phyloP scores from a whole-genome alignment of 768 basidiomycete genomes.

The Termitomyces sp. region DNA sequence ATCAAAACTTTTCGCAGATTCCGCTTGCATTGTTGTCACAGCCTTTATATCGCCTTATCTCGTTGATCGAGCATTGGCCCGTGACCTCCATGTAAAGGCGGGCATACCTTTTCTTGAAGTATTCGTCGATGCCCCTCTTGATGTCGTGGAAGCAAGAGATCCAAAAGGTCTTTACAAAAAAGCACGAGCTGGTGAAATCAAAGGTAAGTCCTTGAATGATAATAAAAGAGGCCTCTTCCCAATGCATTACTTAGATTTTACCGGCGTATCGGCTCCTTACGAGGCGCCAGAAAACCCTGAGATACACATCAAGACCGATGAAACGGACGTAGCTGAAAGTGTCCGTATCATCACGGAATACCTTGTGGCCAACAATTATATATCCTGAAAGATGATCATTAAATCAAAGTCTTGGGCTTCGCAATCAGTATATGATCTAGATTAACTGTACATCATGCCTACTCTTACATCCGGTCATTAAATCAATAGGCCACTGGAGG shows the following conservation, averaged over 20 bases:
- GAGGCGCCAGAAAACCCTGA: conserved; percentile 84
- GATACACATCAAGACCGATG: conserved; percentile 86
- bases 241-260: conserved; percentile 68
- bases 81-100: conserved; percentile 71
- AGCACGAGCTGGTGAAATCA: conserved; percentile 92
- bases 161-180: conserved; percentile 98
- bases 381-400: conserved; percentile 19
- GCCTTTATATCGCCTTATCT: conserved; percentile 99
- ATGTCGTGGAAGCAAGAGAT: conserved; percentile 85
- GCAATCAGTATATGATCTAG: neutral
- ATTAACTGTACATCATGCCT: conserved; percentile 8
- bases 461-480: conserved; percentile 6
- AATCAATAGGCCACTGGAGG: neutral
- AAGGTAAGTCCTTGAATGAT: conserved; percentile 48
- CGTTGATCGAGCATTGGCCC: conserved; percentile 76
- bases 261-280: conserved; percentile 96
- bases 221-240: neutral
- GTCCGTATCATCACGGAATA: conserved; percentile 79
- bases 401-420: neutral
- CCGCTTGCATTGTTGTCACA: conserved; percentile 80
- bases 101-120: conserved; percentile 88
- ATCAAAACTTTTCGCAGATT: conserved; percentile 88
- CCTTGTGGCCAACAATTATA: conserved; percentile 60
- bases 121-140: conserved; percentile 87
- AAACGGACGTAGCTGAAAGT: conserved; percentile 70